Evolutionary conservation across 805 yeast species (phyloP).

Genomic region (Ogataea nonfermentans): DNA sequence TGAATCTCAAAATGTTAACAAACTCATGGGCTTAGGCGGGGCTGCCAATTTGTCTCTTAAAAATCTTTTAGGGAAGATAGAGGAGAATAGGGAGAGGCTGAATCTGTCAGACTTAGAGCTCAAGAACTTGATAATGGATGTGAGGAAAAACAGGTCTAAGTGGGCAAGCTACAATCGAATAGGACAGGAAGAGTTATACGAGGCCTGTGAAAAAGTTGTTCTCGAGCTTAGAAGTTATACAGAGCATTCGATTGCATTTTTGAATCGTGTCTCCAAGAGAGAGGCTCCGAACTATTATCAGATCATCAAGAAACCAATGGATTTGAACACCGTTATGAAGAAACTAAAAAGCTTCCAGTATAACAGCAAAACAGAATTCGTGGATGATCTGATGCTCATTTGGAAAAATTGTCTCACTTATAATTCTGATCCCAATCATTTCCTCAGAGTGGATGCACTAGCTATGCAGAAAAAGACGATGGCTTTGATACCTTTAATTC

Average conservation of each 20-base stretch:
- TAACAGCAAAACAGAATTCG: conserved; percentile 81
- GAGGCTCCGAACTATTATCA: conserved; percentile 97
- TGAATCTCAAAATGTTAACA: conserved; percentile 29
- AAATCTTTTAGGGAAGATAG: conserved; percentile 76
- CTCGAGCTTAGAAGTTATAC: conserved; percentile 86
- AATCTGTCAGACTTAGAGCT: conserved; percentile 78
- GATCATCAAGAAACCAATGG: conserved; percentile 93
- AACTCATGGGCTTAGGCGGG: conserved; percentile 43
- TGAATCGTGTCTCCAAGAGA: conserved; percentile 93
- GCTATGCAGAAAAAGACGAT: conserved; percentile 93
- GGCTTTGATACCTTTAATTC: conserved; percentile 76
- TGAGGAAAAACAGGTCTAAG: conserved; percentile 89
- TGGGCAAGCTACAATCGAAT: conserved; percentile 96
- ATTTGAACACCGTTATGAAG: conserved; percentile 88
- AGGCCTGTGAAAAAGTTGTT: conserved; percentile 95
- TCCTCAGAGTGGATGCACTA: conserved; percentile 83
- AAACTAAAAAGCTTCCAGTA: conserved; percentile 82
- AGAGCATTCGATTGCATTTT: conserved; percentile 93
- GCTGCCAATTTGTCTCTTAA: conserved; percentile 77
- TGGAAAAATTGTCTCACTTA: conserved; percentile 94
- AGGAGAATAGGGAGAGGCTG: conserved; percentile 72
- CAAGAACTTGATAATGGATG: conserved; percentile 83
- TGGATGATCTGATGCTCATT: conserved; percentile 91
- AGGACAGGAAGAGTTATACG: conserved; percentile 97
- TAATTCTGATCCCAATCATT: conserved; percentile 93